Base-by-base conservation (phyloP, 139 green algal species). In the Coccomyxa sp. region DNA sequence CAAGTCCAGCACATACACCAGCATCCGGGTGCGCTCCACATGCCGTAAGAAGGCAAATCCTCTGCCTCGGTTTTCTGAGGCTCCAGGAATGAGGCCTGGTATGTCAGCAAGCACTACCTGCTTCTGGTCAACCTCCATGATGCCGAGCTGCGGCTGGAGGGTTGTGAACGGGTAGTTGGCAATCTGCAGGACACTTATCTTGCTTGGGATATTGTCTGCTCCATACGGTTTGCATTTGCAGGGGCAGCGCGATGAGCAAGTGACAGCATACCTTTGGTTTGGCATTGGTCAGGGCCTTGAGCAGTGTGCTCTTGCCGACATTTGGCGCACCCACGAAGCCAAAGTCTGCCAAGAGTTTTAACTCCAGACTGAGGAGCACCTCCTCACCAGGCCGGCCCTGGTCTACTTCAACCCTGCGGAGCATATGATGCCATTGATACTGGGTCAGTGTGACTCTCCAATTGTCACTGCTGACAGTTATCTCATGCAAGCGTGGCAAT, bases 131-230 rank as follows among this genome's bases (percentile, higher is more conserved):
- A 80, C 39, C 36, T 70, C 8, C 9, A 95, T 38, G 18, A 85
- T 78, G 0, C 93, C 93, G 73, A 97, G 88, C 81, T 97, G 91
- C 9, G 93, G 93, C 7, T 77, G 74, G n/a, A 95, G 70, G 0
- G 93, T 97, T 36, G 93, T 97, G 87, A 96, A 97, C 10, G 91
- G 85, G 73, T 94, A 95, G 36, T 74, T 70, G 0, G 77, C 92
- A 37, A 96, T 86, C 84, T 93, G 82, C 39, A 68, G 27, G 64
- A 12, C 12, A 12, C 44, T n/a, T n/a, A n/a, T n/a, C n/a, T n/a
- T n/a, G n/a, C n/a, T n/a, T n/a, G n/a, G n/a, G n/a, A n/a, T n/a
- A n/a, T n/a, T n/a, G n/a, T n/a, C n/a, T n/a, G n/a, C 54, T n/a
- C 18, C 54, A 68, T n/a, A n/a, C n/a, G n/a, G n/a, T n/a, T n/a